Evolutionary conservation across 495 filamentous ascomycete species (phyloP).

Genomic region (Xylaria bambusicola): DNA sequence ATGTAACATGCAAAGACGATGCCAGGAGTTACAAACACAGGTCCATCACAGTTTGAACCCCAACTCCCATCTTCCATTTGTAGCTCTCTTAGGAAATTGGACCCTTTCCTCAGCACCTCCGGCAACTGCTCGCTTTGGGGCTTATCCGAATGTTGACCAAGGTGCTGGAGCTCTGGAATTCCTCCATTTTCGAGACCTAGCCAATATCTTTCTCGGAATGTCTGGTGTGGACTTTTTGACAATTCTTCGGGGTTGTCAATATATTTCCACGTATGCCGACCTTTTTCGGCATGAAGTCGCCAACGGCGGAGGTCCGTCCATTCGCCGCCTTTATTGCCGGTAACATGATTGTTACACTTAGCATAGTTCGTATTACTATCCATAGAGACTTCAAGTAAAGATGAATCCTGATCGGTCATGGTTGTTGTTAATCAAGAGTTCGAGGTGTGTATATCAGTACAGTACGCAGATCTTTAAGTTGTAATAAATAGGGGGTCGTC

Average conservation of each 20-base stretch:
- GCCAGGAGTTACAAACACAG: conserved; percentile 71
- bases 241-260: conserved; percentile 66
- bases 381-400: too few relatives aligned
- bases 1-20: conserved; percentile 73
- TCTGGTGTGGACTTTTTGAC: conserved; percentile 65
- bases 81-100: conserved; percentile 73
- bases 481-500: too few relatives aligned
- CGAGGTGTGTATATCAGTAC: too few relatives aligned
- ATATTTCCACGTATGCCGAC: conserved; percentile 82
- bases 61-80: conserved; percentile 78
- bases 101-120: conserved; percentile 66
- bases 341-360: too few relatives aligned
- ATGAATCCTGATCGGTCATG: too few relatives aligned
- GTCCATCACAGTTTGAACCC: conserved; percentile 82
- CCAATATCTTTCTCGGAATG: conserved; percentile 67
- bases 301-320: conserved; percentile 69
- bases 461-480: too few relatives aligned
- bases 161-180: neutral
- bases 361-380: too few relatives aligned
- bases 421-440: too few relatives aligned
- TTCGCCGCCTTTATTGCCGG: neutral
- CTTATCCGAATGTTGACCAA: neutral
- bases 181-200: conserved; percentile 54
- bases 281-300: conserved; percentile 69
- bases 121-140: neutral